phyloP scores from a whole-genome alignment of 768 basidiomycete species.

The Psilocybe subaeruginosa region DNA sequence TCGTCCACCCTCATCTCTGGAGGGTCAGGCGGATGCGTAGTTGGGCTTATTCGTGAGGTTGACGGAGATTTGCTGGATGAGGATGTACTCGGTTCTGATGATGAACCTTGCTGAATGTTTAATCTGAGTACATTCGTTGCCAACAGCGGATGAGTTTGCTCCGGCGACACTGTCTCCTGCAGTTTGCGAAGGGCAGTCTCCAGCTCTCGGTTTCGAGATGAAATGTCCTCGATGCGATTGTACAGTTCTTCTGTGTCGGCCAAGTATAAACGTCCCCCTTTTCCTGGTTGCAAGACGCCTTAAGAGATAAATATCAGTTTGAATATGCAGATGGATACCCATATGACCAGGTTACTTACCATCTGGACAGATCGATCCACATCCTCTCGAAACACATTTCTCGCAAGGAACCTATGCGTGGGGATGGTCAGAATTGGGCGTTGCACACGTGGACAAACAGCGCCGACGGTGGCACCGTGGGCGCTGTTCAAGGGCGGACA shows the following conservation, averaged over 20 bases:
- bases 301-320: background rate
- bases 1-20: slow-evolving; percentile 33
- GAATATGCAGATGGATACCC: background rate
- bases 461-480: slow-evolving; percentile 14
- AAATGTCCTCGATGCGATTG: slow-evolving; percentile 58
- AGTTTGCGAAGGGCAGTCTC: slow-evolving; percentile 58
- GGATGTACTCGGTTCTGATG: slow-evolving; percentile 22
- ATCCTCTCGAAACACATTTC: slow-evolving; percentile 77
- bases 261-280: slow-evolving; percentile 64
- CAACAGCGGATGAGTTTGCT: slow-evolving; percentile 54
- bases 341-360: slow-evolving; percentile 41
- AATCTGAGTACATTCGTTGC: slow-evolving; percentile 29
- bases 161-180: slow-evolving; percentile 46
- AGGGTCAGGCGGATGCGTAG: slow-evolving; percentile 10
- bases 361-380: slow-evolving; percentile 76
- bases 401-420: slow-evolving; percentile 69
- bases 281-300: slow-evolving; percentile 62
- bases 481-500: slow-evolving; percentile 9
- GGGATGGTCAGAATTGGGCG: slow-evolving; percentile 2
- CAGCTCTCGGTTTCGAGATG: slow-evolving; percentile 59
- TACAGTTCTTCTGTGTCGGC: slow-evolving; percentile 75
- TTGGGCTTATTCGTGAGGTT: slow-evolving; percentile 12
- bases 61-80: slow-evolving; percentile 29
- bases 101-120: slow-evolving; percentile 14
- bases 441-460: slow-evolving; percentile 17